phyloP scores from a whole-genome alignment of 805 yeast genomes.

The Pichia nakasei region DNA sequence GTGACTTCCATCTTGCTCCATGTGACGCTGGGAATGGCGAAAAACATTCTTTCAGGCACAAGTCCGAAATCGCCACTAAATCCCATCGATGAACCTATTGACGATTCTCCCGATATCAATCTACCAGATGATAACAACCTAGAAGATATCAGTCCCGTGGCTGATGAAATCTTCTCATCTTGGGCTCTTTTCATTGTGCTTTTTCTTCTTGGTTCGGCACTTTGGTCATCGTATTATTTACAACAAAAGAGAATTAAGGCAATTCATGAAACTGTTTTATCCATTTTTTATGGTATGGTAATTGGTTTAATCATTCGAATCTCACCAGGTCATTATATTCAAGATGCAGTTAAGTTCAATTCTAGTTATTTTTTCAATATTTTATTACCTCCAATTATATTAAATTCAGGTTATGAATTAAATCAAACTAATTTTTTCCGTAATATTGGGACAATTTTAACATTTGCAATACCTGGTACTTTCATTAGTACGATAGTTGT shows the following conservation, averaged over 20 bases:
- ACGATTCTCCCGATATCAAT: slow-evolving; percentile 32
- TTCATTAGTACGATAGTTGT: slow-evolving; percentile 84
- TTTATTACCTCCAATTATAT: slow-evolving; percentile 88
- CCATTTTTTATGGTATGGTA: slow-evolving; percentile 94
- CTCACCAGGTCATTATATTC: slow-evolving; percentile 94
- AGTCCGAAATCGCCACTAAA: slow-evolving; percentile 8
- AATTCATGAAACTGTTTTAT: slow-evolving; percentile 93
- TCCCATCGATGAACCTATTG: slow-evolving; percentile 29
- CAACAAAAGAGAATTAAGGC: slow-evolving; percentile 90
- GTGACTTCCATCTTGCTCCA: slow-evolving; percentile 1
- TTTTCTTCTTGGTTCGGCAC: slow-evolving; percentile 71
- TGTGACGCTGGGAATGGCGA: neutral
- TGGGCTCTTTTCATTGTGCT: slow-evolving; percentile 93
- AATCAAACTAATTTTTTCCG: slow-evolving; percentile 93
- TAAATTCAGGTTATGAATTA: slow-evolving; percentile 92
- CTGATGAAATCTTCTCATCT: slow-evolving; percentile 91
- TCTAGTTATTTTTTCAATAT: slow-evolving; percentile 91
- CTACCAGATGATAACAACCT: slow-evolving; percentile 41
- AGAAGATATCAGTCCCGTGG: slow-evolving; percentile 70
- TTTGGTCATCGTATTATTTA: slow-evolving; percentile 91
- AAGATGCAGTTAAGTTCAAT: slow-evolving; percentile 92
- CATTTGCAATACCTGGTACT: slow-evolving; percentile 96
- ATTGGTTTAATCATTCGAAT: slow-evolving; percentile 87
- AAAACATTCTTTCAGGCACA: neutral
- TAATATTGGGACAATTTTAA: slow-evolving; percentile 81